Percentiles rank a stretch among this genome's conserved stretches.
Conservation (phyloP, 768 basidiomycete genomes). For the Lentinus tigrinus region DNA sequence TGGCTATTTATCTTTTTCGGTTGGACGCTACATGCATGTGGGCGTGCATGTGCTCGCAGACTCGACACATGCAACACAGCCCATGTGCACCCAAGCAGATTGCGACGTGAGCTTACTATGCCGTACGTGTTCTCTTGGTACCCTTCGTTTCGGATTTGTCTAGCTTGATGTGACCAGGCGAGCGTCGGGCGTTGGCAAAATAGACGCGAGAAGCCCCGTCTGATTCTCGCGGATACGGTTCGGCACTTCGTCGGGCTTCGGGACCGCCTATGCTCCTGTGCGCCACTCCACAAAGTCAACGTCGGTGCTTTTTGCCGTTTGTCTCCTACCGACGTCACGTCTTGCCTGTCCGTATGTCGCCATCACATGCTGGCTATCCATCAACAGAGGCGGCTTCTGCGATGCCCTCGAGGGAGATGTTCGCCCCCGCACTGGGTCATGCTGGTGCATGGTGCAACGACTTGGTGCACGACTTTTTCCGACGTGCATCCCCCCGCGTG, state of each 20-base stretch:
- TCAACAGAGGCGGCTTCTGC: background rate
- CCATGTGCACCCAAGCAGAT: background rate
- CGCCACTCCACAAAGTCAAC: background rate
- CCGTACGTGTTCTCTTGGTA: background rate
- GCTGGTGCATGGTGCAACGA: background rate
- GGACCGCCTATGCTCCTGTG: background rate
- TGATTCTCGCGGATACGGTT: background rate
- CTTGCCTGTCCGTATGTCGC: no score
- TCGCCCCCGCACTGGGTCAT: background rate
- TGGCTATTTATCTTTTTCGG: conserved; percentile 15
- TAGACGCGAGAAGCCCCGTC: background rate
- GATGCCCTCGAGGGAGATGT: background rate
- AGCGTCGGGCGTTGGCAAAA: background rate
- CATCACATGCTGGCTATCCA: no score
- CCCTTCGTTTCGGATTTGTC: background rate
- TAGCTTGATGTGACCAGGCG: background rate
- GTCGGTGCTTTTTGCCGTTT: background rate
- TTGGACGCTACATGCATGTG: background rate
- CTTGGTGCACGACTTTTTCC: background rate
- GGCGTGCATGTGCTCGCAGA: background rate
- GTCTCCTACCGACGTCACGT: background rate
- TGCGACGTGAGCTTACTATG: background rate
- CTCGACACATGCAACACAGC: background rate
- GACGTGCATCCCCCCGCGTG: background rate
- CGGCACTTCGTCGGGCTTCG: conserved; percentile 9